Evolutionary conservation across 805 yeast genomes (phyloP).

Genomic region (Yamadazyma paraphyllophila): DNA sequence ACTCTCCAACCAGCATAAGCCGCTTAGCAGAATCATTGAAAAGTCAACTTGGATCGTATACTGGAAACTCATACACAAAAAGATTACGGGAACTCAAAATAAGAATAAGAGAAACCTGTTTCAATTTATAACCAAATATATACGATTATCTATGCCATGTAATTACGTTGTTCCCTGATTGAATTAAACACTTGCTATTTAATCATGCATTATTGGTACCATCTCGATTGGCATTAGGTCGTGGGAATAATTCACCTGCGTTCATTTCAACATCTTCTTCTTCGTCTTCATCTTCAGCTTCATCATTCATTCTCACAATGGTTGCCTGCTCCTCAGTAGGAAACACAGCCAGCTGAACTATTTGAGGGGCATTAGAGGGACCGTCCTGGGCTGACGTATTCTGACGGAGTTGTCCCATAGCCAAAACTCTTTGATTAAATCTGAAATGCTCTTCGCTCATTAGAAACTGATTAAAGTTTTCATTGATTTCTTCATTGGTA

Average conservation of each 20-base stretch:
- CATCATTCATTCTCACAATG: constrained; percentile 17
- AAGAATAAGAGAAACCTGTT: not conserved
- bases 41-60: not conserved
- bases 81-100: not conserved
- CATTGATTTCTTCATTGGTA: constrained; percentile 33
- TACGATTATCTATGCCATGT: not conserved
- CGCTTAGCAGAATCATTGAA: no score
- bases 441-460: constrained; percentile 28
- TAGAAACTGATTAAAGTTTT: constrained; percentile 28
- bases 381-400: not conserved
- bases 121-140: not conserved
- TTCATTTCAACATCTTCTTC: constrained; percentile 36
- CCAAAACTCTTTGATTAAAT: constrained; percentile 11
- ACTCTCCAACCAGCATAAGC: no score
- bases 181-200: constrained; percentile 1
- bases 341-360: constrained; percentile 41
- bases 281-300: constrained; percentile 29
- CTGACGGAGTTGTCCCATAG: not conserved
- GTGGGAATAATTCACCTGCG: constrained; percentile 24
- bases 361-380: constrained; percentile 36
- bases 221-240: constrained; percentile 8
- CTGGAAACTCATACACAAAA: not conserved
- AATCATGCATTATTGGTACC: constrained; percentile 4
- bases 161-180: not conserved
- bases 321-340: constrained; percentile 24